A percentile compares a stretch with the other conserved stretches of the same genome.
These are phyloP conservation scores for Elongisporangium undulatum DNA, from an alignment of 352 stramenopile species.

Conservation along the genomic window DNA sequence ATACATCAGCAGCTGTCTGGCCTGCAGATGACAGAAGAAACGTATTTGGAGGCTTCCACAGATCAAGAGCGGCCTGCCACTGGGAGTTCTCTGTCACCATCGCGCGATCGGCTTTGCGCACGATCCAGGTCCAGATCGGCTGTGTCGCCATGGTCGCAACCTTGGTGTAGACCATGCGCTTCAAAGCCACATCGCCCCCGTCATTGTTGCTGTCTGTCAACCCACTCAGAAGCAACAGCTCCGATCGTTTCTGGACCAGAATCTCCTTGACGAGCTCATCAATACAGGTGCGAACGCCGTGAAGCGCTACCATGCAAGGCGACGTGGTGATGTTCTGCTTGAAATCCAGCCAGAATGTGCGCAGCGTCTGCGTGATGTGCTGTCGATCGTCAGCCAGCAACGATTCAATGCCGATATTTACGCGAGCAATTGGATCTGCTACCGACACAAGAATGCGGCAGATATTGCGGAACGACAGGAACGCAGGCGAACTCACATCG, in stretches of 20 bases:
- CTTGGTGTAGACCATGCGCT: slow-evolving; percentile 29
- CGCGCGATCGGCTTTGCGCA: slow-evolving; percentile 32
- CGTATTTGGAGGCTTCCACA: neutral
- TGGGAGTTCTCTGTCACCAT: slow-evolving; percentile 21
- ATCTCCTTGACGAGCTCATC: slow-evolving; percentile 27
- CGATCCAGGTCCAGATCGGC: slow-evolving; percentile 30
- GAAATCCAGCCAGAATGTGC: slow-evolving; percentile 48
- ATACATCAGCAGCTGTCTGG: neutral
- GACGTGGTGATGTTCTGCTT: slow-evolving; percentile 28
- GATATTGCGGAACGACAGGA: slow-evolving; percentile 49
- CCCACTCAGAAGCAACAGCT: slow-evolving; percentile 43
- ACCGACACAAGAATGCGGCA: slow-evolving; percentile 35
- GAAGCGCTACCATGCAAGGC: slow-evolving; percentile 11
- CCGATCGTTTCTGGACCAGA: slow-evolving; percentile 24
- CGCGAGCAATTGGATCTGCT: slow-evolving; percentile 16
- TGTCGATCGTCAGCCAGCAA: slow-evolving; percentile 41
- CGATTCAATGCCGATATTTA: slow-evolving; percentile 41
- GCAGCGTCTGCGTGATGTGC: slow-evolving; percentile 24
- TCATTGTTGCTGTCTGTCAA: slow-evolving; percentile 10
- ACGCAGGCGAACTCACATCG: slow-evolving; percentile 16
- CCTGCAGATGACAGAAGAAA: neutral
- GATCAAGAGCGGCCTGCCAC: neutral
- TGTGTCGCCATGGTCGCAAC: slow-evolving; percentile 26
- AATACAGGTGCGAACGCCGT: slow-evolving; percentile 24
- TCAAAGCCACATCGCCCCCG: slow-evolving; percentile 23